Evolutionary conservation across 2,329 filamentous ascomycete genomes (phyloP), one percentile per base, ranked within the genome.

Genomic region (Cryphonectria parasitica): DNA sequence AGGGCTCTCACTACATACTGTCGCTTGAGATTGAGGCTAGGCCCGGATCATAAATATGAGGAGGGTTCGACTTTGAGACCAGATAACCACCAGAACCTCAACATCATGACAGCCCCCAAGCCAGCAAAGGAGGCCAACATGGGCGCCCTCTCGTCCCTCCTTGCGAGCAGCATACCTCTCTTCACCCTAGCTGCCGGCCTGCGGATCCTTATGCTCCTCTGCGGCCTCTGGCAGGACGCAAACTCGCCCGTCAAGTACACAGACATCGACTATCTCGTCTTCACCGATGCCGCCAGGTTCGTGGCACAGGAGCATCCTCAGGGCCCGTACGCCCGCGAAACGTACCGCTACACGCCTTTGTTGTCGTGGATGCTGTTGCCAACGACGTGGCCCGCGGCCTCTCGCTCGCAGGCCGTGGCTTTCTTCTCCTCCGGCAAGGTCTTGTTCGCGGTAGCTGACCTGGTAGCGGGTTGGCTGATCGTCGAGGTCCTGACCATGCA

Each of bases 241-340:
- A 87, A 95, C 82, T 97, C 94, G 10, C 91, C 95, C 19, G 83
- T 99, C 78, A 98, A 98, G 83, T 99, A 98, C 84, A 99, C 96
- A 66, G 96, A 99, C 82, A 98, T 99, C 77, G 96, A 99, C 85
- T 99, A 99, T 82, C 90, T 94, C 74, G 96, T 99, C 80, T 99
- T 99, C 85, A 98, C 96, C 64, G 95, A 98, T 80, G 96, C 96
- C 36, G 89, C 96, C 2, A 92, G 92, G 74, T 95, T 92, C 80
- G 81, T 93, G 60, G 83, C 90, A 3, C 83, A 81, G n/a, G 88
- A 88, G 3, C 82, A 83, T 63, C 65, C 71, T 11, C 61, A 65
- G 17, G 93, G 92, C 0, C 96, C 96, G 1, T 99, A 99, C 80
- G 87, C 88, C 56, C 90, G 96, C 68, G 95, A 96, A 77, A 99